Evolutionary conservation across 2,329 filamentous ascomycete species (phyloP).

Genomic region (Cladosporium velox): DNA sequence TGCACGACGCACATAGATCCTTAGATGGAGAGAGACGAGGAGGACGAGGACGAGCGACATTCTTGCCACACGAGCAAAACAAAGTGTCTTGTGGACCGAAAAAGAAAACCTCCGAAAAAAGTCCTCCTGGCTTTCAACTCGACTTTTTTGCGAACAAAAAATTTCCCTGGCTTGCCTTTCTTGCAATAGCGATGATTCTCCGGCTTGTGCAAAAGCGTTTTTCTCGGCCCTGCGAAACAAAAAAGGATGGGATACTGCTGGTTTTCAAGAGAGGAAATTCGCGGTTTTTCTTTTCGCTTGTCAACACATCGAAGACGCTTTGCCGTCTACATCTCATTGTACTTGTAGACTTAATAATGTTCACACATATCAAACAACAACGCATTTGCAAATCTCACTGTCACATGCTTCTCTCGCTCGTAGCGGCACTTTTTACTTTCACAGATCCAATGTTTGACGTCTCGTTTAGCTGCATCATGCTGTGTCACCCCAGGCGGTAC

Average conservation of each 20-base stretch:
- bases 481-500: conserved; percentile 20
- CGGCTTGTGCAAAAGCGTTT: conserved; percentile 15
- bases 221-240: background rate
- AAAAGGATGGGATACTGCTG: conserved; percentile 1
- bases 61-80: conserved; percentile 6
- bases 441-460: conserved; percentile 9
- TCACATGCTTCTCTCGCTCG: conserved; percentile 4
- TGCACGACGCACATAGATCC: conserved; percentile 31
- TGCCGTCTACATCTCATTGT: conserved; percentile 21
- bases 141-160: conserved; percentile 6
- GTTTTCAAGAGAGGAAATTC: background rate
- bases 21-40: conserved; percentile 23
- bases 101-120: conserved; percentile 8
- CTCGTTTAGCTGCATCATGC: conserved; percentile 19
- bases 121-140: background rate
- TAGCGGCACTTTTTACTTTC: background rate
- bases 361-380: conserved; percentile 11
- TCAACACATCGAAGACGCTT: conserved; percentile 8
- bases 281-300: conserved; percentile 5
- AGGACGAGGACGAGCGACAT: conserved; percentile 7
- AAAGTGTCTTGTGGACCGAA: background rate
- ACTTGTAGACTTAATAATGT: conserved; percentile 21
- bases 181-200: conserved; percentile 13
- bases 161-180: conserved; percentile 1
- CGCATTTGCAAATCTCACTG: background rate